Percentiles rank a stretch among this genome's conserved stretches.
phyloP scores from a whole-genome alignment of 1,284 basidiomycete species.

The Marasmius oreades region DNA sequence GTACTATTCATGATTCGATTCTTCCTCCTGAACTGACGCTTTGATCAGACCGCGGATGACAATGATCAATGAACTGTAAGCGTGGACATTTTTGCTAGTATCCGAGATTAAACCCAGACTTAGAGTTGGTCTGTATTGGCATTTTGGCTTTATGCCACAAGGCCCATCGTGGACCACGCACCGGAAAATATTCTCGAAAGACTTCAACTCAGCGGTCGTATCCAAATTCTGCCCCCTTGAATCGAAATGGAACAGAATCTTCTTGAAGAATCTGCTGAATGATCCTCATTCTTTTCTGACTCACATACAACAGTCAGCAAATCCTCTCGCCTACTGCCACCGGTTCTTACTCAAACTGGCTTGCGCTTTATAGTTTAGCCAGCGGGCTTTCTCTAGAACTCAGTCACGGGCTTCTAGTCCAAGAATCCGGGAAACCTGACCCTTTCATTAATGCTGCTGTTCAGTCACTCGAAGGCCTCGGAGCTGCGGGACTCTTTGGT shows the following conservation, averaged over 20 bases:
- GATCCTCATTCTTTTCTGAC: conserved; percentile 28
- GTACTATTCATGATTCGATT: not conserved
- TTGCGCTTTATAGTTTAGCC: conserved; percentile 12
- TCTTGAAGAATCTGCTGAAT: conserved; percentile 30
- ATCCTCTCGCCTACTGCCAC: not conserved
- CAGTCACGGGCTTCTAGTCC: conserved; percentile 20
- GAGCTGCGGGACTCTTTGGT: conserved; percentile 19
- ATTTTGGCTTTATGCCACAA: conserved; percentile 36
- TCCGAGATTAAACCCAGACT: not conserved
- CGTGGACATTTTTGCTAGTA: not conserved
- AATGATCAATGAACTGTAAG: conserved; percentile 24
- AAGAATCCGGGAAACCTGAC: conserved; percentile 22
- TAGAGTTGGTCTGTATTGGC: conserved; percentile 38
- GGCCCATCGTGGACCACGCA: conserved; percentile 35
- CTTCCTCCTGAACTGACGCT: not conserved
- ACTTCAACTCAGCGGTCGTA: conserved; percentile 24
- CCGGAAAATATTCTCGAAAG: conserved; percentile 32
- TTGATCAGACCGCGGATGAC: conserved; percentile 20
- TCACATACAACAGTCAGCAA: conserved; percentile 33
- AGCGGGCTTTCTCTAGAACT: conserved; percentile 16
- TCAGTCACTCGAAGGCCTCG: conserved; percentile 19
- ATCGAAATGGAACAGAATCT: conserved; percentile 28
- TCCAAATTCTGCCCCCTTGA: conserved; percentile 27
- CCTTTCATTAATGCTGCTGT: conserved; percentile 22
- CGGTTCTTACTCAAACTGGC: not conserved